phyloP scores from a whole-genome alignment of 345 rosid species.

The Eucalyptus curtisii region DNA sequence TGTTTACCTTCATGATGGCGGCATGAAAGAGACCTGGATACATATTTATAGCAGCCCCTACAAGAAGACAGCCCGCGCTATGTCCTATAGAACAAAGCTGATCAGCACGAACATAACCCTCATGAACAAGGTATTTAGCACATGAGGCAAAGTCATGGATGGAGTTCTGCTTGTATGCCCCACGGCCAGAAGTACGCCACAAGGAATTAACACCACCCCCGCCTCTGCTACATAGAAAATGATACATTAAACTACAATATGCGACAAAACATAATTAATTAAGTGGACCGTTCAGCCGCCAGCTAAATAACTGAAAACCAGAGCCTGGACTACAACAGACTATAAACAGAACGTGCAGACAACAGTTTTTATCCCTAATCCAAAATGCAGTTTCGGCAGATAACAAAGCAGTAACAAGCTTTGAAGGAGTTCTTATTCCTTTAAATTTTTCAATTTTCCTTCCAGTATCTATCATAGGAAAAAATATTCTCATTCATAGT shows the following conservation, averaged over 20 bases:
- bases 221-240: constrained; percentile 23
- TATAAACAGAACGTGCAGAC: not conserved
- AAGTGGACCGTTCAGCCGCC: not conserved
- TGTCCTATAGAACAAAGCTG: constrained; percentile 55
- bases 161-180: constrained; percentile 54
- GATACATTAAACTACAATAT: not conserved
- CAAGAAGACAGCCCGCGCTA: constrained; percentile 78
- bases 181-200: constrained; percentile 77
- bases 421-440: not conserved
- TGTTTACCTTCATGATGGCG: constrained; percentile 63
- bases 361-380: not conserved
- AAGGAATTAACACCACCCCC: constrained; percentile 47
- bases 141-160: constrained; percentile 57
- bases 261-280: not conserved
- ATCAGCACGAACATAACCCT: constrained; percentile 56
- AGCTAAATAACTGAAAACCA: not conserved
- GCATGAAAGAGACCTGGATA: constrained; percentile 52
- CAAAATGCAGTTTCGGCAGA: not conserved
- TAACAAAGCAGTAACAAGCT: not conserved
- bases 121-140: constrained; percentile 39
- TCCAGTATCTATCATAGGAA: not conserved
- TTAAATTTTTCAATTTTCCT: not conserved
- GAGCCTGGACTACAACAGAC: not conserved
- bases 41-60: constrained; percentile 69
- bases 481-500: not conserved